Conservation (phyloP, 2,329 filamentous ascomycete species). For the Aspergillus costaricaensis region DNA sequence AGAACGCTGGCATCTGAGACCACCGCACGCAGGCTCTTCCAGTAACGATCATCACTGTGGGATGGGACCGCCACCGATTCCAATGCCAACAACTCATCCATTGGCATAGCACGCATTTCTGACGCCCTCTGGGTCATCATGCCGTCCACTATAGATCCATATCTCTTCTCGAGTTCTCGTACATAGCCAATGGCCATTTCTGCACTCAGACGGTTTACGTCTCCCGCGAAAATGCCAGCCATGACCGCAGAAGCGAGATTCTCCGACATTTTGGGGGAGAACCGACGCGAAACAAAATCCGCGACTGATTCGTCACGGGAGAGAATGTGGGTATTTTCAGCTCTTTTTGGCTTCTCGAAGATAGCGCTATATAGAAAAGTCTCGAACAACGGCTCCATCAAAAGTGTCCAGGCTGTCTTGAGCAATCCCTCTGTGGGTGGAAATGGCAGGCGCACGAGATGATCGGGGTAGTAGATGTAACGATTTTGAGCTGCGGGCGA, state of each 20-base stretch:
- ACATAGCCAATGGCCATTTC: conserved; percentile 60
- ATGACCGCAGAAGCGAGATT: conserved; percentile 73
- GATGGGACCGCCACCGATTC: conserved; percentile 14
- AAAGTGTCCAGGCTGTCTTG: conserved; percentile 37
- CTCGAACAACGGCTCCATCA: conserved; percentile 59
- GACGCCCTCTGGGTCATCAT: not conserved
- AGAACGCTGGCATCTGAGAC: conserved; percentile 39
- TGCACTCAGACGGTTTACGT: conserved; percentile 77
- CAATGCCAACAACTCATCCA: conserved; percentile 35
- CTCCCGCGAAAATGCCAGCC: conserved; percentile 91
- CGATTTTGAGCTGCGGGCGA: conserved; percentile 63
- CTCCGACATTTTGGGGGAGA: conserved; percentile 61
- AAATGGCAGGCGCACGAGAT: conserved; percentile 65
- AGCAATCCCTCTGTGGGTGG: conserved; percentile 34
- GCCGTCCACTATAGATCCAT: conserved; percentile 18
- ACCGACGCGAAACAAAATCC: conserved; percentile 61
- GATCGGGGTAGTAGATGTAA: conserved; percentile 87
- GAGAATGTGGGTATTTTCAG: conserved; percentile 36
- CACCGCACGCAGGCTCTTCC: conserved; percentile 19
- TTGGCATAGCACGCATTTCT: not conserved
- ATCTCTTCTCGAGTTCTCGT: conserved; percentile 50
- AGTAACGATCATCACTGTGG: conserved; percentile 19
- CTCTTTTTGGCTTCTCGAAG: conserved; percentile 32
- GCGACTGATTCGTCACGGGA: conserved; percentile 69
- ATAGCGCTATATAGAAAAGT: conserved; percentile 44